Conservation (phyloP, 1,284 basidiomycete genomes). For the Rhizoctonia solani region DNA sequence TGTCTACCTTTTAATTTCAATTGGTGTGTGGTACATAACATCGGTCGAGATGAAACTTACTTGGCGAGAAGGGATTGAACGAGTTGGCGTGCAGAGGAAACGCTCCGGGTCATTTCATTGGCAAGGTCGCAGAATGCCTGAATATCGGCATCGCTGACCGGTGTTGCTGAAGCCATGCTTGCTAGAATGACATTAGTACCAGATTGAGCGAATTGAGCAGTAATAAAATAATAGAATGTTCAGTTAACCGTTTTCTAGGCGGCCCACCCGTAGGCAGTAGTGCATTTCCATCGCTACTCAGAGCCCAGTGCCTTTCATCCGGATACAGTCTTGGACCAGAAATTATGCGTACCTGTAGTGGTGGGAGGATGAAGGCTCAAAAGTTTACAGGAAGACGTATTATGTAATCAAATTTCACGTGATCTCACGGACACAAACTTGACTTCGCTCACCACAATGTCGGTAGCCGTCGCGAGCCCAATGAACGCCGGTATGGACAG, state of each 20-base stretch:
- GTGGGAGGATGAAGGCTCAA: slow-evolving; percentile 8
- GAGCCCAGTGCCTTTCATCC: slow-evolving; percentile 92
- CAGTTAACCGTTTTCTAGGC: slow-evolving; percentile 91
- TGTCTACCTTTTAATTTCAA: slow-evolving; percentile 32
- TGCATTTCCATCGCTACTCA: slow-evolving; percentile 70
- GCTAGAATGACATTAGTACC: slow-evolving; percentile 7
- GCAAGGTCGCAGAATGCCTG: slow-evolving; percentile 50
- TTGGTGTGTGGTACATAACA: background rate
- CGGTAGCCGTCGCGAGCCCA: slow-evolving; percentile 47
- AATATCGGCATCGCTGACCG: background rate
- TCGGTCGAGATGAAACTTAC: slow-evolving; percentile 48
- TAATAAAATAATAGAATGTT: slow-evolving; percentile 44
- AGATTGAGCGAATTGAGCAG: slow-evolving; percentile 11
- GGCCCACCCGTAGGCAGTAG: slow-evolving; percentile 66
- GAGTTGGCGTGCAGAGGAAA: slow-evolving; percentile 62
- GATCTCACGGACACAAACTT: slow-evolving; percentile 8
- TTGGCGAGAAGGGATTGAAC: slow-evolving; percentile 59
- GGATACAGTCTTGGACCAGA: background rate
- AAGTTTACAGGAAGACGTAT: slow-evolving; percentile 24
- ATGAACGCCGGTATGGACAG: slow-evolving; percentile 44
- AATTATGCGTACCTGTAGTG: slow-evolving; percentile 19
- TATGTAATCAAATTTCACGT: background rate
- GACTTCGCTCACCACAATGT: slow-evolving; percentile 44
- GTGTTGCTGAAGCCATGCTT: slow-evolving; percentile 38
- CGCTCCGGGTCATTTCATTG: slow-evolving; percentile 65